Conservation (phyloP, 2,329 filamentous ascomycete species). For the Cercospora sojina region DNA sequence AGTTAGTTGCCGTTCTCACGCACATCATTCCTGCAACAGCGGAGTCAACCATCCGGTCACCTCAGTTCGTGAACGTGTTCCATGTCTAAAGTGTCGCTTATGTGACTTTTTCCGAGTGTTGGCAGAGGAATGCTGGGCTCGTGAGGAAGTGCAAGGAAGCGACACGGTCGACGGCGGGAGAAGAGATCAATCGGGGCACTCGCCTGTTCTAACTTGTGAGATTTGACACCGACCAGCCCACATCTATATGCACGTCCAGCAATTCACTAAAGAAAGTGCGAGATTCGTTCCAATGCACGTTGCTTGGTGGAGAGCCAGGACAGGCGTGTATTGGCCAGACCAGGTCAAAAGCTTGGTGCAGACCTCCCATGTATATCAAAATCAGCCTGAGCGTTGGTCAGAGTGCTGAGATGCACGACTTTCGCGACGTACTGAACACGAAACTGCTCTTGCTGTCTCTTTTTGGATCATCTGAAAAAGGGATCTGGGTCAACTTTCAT, state of each 20-base stretch:
- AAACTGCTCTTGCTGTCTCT: background rate
- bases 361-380: background rate
- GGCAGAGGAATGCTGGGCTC: no score
- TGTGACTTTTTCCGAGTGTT: no score
- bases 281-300: background rate
- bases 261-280: background rate
- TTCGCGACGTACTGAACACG: background rate
- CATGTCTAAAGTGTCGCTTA: no score
- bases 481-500: background rate
- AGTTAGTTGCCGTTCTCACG: background rate
- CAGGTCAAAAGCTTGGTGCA: background rate
- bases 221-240: background rate
- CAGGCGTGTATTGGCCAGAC: background rate
- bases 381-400: background rate
- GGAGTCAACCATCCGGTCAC: background rate
- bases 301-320: background rate
- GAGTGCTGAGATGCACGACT: background rate
- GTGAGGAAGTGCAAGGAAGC: no score
- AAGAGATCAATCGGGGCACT: background rate
- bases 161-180: background rate
- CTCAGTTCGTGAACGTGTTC: background rate
- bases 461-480: background rate
- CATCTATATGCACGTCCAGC: background rate
- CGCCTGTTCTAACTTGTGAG: background rate
- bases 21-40: background rate